Evolutionary conservation across 441 rosid genomes (phyloP).

Genomic region (Kokia cookei): DNA sequence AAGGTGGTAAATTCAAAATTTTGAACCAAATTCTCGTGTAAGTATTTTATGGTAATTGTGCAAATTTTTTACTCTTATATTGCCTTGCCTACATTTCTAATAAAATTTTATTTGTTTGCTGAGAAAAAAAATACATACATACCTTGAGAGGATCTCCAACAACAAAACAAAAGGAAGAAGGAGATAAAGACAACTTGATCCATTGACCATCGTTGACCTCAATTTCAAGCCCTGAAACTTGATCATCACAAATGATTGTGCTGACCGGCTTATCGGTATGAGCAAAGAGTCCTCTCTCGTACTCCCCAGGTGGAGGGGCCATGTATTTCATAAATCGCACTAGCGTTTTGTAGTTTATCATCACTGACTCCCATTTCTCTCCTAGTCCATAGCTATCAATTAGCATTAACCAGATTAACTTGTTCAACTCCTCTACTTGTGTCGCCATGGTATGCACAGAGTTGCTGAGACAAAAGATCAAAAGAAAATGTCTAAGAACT

Average conservation of each 20-base stretch:
- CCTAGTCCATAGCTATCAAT: neutral
- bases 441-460: neutral
- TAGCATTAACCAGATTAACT: neutral
- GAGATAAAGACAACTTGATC: slow-evolving; percentile 5
- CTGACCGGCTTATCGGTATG: slow-evolving; percentile 10
- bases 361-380: neutral
- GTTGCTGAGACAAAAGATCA: neutral
- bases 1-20: too few relatives aligned
- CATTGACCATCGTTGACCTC: slow-evolving; percentile 1
- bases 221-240: slow-evolving; percentile 11
- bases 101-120: too few relatives aligned
- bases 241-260: slow-evolving; percentile 8
- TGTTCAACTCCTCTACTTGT: neutral
- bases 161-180: slow-evolving; percentile 2
- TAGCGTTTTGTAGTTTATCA: neutral
- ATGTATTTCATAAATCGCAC: neutral
- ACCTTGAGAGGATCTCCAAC: slow-evolving; percentile 24
- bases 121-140: neutral
- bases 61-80: too few relatives aligned
- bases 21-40: too few relatives aligned
- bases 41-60: too few relatives aligned
- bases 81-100: too few relatives aligned
- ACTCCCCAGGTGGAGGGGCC: neutral
- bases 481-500: too few relatives aligned
- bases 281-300: neutral